Percentiles rank a stretch among this genome's conserved stretches.
These are phyloP conservation scores for Trametes polyzona DNA, from an alignment of 1,284 basidiomycete species.

Conservation along the genomic window DNA sequence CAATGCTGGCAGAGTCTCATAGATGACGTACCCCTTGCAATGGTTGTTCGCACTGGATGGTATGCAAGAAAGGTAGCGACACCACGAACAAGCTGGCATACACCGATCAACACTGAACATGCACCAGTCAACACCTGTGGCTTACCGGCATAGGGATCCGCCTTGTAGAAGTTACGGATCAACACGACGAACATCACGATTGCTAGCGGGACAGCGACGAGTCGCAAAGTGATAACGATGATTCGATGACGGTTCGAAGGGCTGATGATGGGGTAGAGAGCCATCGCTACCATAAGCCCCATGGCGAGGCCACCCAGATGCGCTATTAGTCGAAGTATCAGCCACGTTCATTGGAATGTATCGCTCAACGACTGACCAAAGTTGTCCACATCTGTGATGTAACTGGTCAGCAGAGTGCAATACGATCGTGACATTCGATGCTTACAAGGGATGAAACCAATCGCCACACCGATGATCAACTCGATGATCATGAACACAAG, in stretches of 20 bases:
- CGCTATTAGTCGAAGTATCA: constrained; percentile 43
- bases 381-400: constrained; percentile 69
- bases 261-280: constrained; percentile 91
- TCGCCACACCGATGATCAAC: constrained; percentile 80
- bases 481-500: constrained; percentile 85
- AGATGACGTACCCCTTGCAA: constrained; percentile 70
- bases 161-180: constrained; percentile 88
- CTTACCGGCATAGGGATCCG: constrained; percentile 78
- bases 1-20: too few relatives aligned
- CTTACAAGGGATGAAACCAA: constrained; percentile 84
- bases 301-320: constrained; percentile 83
- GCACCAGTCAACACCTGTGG: constrained; percentile 7
- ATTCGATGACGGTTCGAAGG: constrained; percentile 71
- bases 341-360: neutral
- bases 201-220: constrained; percentile 74
- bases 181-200: constrained; percentile 85
- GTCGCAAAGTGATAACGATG: constrained; percentile 77
- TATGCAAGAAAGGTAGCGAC: constrained; percentile 88
- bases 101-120: constrained; percentile 7
- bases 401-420: constrained; percentile 11
- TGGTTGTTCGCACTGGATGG: constrained; percentile 78
- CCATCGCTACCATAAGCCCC: constrained; percentile 81
- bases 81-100: constrained; percentile 79
- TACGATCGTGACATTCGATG: constrained; percentile 4
- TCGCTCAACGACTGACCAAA: constrained; percentile 52